A percentile compares a stretch with the other conserved stretches of the same genome.
phyloP scores from a whole-genome alignment of 2,329 filamentous ascomycete genomes.

The Dichotomopilus funicola region DNA sequence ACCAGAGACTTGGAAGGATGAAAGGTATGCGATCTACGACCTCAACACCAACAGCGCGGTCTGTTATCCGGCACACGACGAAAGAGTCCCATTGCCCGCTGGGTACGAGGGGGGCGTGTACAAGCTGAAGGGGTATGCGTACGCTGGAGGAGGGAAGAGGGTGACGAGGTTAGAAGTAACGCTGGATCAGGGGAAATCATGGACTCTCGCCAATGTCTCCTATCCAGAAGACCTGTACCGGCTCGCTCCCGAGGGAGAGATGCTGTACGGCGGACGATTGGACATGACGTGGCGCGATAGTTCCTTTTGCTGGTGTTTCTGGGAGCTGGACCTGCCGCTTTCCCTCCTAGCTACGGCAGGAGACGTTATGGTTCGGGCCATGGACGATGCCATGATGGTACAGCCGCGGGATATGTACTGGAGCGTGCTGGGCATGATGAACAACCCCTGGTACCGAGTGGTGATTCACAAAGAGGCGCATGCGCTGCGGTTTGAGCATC shows the following conservation, averaged over 20 bases:
- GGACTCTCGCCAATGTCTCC: conserved; percentile 68
- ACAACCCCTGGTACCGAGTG: conserved; percentile 88
- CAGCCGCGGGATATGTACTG: conserved; percentile 95
- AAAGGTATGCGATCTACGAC: conserved; percentile 89
- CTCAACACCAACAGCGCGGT: conserved; percentile 81
- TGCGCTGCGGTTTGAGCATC: conserved; percentile 73
- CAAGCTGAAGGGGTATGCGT: conserved; percentile 73
- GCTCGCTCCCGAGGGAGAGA: conserved; percentile 47
- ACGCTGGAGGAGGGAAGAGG: conserved; percentile 77
- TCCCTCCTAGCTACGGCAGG: conserved; percentile 55
- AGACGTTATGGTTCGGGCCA: conserved; percentile 74
- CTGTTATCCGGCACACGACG: conserved; percentile 72
- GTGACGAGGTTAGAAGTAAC: conserved; percentile 79
- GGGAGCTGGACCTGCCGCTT: conserved; percentile 64
- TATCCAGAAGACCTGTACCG: conserved; percentile 86
- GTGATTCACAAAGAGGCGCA: conserved; percentile 63
- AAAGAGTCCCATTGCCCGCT: conserved; percentile 47
- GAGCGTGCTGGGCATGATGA: conserved; percentile 96
- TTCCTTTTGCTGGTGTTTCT: conserved; percentile 90
- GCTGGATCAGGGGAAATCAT: conserved; percentile 73
- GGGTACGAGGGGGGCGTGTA: conserved; percentile 46
- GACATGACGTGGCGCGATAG: conserved; percentile 78
- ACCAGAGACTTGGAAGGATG: conserved; percentile 76
- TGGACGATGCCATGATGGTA: conserved; percentile 83
- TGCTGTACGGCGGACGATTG: conserved; percentile 67